A percentile compares a stretch with the other conserved stretches of the same genome.
Conservation (phyloP, 2,329 filamentous ascomycete genomes). For the Sordariomycetes sp. region DNA sequence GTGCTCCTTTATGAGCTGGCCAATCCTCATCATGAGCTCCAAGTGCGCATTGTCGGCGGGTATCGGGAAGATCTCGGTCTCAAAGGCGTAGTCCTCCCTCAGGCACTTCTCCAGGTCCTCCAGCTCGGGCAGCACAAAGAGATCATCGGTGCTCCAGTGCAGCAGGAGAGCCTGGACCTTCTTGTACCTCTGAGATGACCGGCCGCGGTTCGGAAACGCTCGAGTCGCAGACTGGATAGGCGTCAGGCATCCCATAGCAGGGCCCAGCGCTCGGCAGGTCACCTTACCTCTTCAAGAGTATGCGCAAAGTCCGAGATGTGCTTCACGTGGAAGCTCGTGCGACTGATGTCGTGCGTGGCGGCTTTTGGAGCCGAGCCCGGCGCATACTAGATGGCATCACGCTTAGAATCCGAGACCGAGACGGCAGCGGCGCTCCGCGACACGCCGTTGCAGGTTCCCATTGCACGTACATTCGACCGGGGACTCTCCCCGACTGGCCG, state of each 20-base stretch:
- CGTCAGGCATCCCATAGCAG: neutral
- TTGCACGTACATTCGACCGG: slow-evolving; percentile 2
- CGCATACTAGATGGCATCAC: neutral
- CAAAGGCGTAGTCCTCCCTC: slow-evolving; percentile 39
- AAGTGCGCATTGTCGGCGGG: slow-evolving; percentile 44
- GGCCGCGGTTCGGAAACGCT: slow-evolving; percentile 42
- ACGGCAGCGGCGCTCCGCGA: neutral
- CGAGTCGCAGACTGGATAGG: slow-evolving; percentile 32
- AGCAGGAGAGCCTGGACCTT: slow-evolving; percentile 41
- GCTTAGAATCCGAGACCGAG: neutral
- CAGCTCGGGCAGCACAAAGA: slow-evolving; percentile 44
- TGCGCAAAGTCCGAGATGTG: slow-evolving; percentile 39
- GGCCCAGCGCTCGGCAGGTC: neutral
- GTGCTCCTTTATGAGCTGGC: slow-evolving; percentile 41
- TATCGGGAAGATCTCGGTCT: slow-evolving; percentile 43
- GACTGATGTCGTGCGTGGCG: slow-evolving; percentile 42
- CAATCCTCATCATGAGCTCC: slow-evolving; percentile 42
- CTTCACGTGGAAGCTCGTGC: slow-evolving; percentile 44
- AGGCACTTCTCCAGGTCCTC: slow-evolving; percentile 42
- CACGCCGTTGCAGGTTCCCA: neutral
- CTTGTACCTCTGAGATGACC: slow-evolving; percentile 37
- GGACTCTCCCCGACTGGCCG: slow-evolving; percentile 15
- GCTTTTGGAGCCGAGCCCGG: slow-evolving; percentile 15
- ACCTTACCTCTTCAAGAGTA: slow-evolving; percentile 38
- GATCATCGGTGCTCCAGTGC: slow-evolving; percentile 44